These are phyloP conservation scores for Talaromyces marneffei DNA, from an alignment of 2,329 filamentous ascomycete species.

Conservation along the genomic window DNA sequence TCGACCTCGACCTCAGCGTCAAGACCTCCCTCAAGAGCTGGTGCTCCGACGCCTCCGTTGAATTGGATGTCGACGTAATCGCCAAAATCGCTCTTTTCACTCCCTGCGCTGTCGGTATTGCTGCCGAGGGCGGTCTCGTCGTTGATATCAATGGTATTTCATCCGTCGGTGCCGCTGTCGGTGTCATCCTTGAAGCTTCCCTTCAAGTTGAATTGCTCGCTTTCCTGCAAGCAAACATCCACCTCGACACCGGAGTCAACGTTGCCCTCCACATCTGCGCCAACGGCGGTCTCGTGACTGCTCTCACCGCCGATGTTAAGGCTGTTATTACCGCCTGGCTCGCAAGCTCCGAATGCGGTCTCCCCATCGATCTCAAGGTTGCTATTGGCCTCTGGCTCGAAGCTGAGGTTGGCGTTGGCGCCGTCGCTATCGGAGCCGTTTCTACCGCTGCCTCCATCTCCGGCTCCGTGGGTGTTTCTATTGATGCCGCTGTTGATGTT, in stretches of 20 bases:
- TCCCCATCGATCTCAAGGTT: slow-evolving; percentile 25
- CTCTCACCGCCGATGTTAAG: slow-evolving; percentile 29
- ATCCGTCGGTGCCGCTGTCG: slow-evolving; percentile 21
- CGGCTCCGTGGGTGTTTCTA: slow-evolving; percentile 30
- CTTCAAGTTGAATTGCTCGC: slow-evolving; percentile 25
- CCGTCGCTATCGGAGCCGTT: slow-evolving; percentile 25
- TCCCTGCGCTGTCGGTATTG: slow-evolving; percentile 28
- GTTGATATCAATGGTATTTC: slow-evolving; percentile 34
- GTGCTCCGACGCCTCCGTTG: slow-evolving; percentile 26
- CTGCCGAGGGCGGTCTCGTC: slow-evolving; percentile 32
- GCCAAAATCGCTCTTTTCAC: slow-evolving; percentile 31
- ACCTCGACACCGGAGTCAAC: slow-evolving; percentile 26
- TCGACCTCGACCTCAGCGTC: slow-evolving; percentile 23
- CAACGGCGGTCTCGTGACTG: slow-evolving; percentile 27
- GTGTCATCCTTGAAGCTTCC: slow-evolving; percentile 27
- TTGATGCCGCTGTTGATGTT: slow-evolving; percentile 26
- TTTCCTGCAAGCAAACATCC: slow-evolving; percentile 23
- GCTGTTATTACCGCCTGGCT: slow-evolving; percentile 29
- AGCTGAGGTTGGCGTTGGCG: slow-evolving; percentile 24
- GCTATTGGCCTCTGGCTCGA: slow-evolving; percentile 30
- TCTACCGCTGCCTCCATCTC: slow-evolving; percentile 25
- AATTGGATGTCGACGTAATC: slow-evolving; percentile 23
- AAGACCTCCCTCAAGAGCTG: slow-evolving; percentile 28
- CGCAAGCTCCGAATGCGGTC: slow-evolving; percentile 22
- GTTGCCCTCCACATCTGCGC: slow-evolving; percentile 31